These are phyloP conservation scores for Fistulifera solaris DNA, from an alignment of 108 stramenopile species.

Conservation along the genomic window DNA sequence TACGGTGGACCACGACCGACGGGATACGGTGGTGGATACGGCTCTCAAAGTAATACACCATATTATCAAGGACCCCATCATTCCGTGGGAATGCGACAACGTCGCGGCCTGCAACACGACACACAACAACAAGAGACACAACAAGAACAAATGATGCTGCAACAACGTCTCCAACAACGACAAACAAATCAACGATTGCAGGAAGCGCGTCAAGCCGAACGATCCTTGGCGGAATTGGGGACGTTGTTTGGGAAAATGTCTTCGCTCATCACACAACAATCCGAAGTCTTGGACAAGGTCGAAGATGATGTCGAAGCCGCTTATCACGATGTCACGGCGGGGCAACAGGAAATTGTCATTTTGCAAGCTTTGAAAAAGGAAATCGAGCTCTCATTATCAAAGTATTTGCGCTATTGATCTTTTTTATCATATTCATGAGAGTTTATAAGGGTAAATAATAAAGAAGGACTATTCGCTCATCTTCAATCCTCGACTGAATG, in stretches of 20 bases:
- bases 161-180: conserved; percentile 51
- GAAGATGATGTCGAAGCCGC: conserved; percentile 87
- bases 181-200: conserved; percentile 58
- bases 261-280: conserved; percentile 50
- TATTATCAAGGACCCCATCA: conserved; percentile 23
- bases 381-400: conserved; percentile 85
- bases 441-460: conserved; percentile 38
- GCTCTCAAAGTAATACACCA: conserved; percentile 3
- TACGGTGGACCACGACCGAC: too few relatives aligned
- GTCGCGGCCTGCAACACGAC: conserved; percentile 25
- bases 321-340: conserved; percentile 55
- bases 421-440: conserved; percentile 82
- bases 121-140: conserved; percentile 24
- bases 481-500: neutral
- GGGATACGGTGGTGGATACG: conserved; percentile 29
- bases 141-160: conserved; percentile 40
- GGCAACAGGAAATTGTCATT: conserved; percentile 68
- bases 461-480: neutral
- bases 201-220: conserved; percentile 70
- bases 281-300: conserved; percentile 72
- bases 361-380: conserved; percentile 67
- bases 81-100: conserved; percentile 52
- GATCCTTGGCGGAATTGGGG: conserved; percentile 49
- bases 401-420: conserved; percentile 67
- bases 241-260: conserved; percentile 80